phyloP scores from a whole-genome alignment of 768 basidiomycete species.

The Mycena leptocephala region DNA sequence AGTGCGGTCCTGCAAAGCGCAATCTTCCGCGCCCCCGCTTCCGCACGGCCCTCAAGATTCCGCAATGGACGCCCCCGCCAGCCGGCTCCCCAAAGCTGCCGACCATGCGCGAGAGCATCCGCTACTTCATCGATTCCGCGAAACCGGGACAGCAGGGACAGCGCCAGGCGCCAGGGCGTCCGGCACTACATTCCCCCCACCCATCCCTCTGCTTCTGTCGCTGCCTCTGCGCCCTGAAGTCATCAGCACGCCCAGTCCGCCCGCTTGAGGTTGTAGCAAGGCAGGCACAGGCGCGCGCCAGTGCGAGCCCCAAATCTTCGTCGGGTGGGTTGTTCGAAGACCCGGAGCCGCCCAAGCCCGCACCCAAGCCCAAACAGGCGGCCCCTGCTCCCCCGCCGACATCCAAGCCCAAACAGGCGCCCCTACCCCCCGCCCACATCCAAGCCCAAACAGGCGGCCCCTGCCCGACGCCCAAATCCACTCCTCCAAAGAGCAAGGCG shows the following conservation, averaged over 20 bases:
- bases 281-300: slow-evolving; percentile 14
- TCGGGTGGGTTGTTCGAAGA: slow-evolving; percentile 16
- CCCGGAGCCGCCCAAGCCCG: not conserved
- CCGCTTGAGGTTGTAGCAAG: slow-evolving; percentile 15
- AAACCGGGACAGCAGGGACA: not conserved
- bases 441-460: too few relatives aligned
- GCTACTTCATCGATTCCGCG: not conserved
- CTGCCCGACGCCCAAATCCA: too few relatives aligned
- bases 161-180: not conserved
- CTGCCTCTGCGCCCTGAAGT: not conserved
- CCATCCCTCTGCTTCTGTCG: not conserved
- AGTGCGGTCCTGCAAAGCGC: slow-evolving; percentile 68
- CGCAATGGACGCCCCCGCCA: slow-evolving; percentile 44
- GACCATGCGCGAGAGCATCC: slow-evolving; percentile 31
- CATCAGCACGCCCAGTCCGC: not conserved
- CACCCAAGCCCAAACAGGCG: not conserved
- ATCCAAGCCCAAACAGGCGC: not conserved
- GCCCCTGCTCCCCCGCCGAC: not conserved
- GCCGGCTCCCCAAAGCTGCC: slow-evolving; percentile 52
- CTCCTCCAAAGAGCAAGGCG: too few relatives aligned
- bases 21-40: slow-evolving; percentile 61
- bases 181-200: slow-evolving; percentile 19
- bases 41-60: slow-evolving; percentile 58
- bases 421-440: too few relatives aligned
- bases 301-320: not conserved